Evolutionary conservation across 2,329 filamentous ascomycete genomes (phyloP).

Genomic region (Neurospora sp.): DNA sequence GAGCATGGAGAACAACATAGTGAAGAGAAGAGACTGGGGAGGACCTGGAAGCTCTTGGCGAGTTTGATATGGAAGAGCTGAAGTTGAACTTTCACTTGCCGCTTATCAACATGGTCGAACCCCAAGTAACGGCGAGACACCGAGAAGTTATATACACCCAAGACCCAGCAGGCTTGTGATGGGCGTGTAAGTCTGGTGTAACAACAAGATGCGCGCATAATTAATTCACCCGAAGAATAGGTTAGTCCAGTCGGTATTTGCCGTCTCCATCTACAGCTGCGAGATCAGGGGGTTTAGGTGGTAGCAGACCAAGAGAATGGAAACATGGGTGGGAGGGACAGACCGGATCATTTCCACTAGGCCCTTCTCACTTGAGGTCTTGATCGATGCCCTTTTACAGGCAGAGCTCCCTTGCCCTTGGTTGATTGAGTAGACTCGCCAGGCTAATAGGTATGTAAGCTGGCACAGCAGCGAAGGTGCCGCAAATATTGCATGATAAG

Average conservation of each 20-base stretch:
- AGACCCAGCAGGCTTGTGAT: background rate
- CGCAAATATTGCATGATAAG: background rate
- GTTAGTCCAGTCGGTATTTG: background rate
- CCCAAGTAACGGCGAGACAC: background rate
- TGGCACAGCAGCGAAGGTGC: background rate
- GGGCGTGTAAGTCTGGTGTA: background rate
- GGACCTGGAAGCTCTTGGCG: background rate
- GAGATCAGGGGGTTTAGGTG: background rate
- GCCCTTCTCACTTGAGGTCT: background rate
- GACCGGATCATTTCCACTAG: background rate
- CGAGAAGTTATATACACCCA: background rate
- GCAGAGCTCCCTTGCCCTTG: background rate
- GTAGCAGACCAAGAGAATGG: background rate
- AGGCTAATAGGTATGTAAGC: background rate
- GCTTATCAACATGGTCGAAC: background rate
- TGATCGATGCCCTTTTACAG: background rate
- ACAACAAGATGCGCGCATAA: background rate
- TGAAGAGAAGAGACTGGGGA: conserved; percentile 1
- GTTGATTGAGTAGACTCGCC: background rate
- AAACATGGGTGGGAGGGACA: background rate
- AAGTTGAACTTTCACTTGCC: background rate
- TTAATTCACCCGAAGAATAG: background rate
- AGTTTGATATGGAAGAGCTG: background rate
- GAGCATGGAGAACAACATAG: conserved; percentile 14
- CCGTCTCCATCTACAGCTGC: background rate